Base-by-base conservation (phyloP, 106 monocot genomes). In the Narthecium ossifragum region DNA sequence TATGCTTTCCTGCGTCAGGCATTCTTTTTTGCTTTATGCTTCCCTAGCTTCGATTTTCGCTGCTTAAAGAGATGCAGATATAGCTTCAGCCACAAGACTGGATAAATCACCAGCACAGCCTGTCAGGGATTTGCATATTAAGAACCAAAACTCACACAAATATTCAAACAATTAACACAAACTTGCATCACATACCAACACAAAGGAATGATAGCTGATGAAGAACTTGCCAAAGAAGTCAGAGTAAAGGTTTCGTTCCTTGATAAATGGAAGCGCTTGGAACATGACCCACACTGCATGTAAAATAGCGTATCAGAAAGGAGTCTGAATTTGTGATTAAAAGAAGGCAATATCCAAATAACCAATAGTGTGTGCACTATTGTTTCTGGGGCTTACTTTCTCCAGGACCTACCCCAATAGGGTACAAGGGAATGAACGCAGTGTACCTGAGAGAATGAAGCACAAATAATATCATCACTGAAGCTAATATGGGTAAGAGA, bases 21-120 rank as follows among this genome's bases (percentile, higher is more conserved):
- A 24, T 51, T 65, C 54, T 87, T 83, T 71, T 78, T 84, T n/a
- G 20, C 15, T n/a, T 59, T 60, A 6, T 51, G 53, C 21, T 59
- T 73, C 41, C 68, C 58, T 23, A 92, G 70, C 68, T 88, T 92
- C 13, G 75, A 75, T 43, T 56, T 36, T 30, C 88, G 59, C 67
- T 93, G 93, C 75, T 85, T 82, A 40, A 93, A 85, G 29, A 93
- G 51, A 74, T 93, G 88, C 26, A 88, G 67, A 66, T 88, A 93
- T 15, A 93, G 60, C 57, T 77, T 93, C 67, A 80, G 43, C 93
- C 93, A 93, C 20, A 93, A 31, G 33, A 88, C 21, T 31, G 93
- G 93, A 70, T 93, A 93, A 21, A 57, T 60, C 17, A 72, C 51
- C 37, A 93, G 74, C 46, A 88, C 54, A 37, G 34, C 85, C 88